Evolutionary conservation across 768 basidiomycete species (phyloP), one percentile per base, ranked within the genome.

Genomic region (Grammothele lineata): DNA sequence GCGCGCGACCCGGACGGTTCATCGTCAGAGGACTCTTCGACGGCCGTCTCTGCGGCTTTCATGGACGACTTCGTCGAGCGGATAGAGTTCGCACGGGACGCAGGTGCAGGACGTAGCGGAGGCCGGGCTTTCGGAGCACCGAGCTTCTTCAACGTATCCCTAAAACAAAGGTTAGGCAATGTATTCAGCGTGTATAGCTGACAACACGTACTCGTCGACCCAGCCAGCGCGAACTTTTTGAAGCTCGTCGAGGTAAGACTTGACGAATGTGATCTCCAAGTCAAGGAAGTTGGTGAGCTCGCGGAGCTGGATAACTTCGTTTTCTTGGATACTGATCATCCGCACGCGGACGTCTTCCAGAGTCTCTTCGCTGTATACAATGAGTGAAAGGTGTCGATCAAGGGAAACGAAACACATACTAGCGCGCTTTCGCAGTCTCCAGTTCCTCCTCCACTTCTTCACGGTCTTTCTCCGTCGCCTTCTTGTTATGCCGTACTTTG

Each of bases 401-500:
- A 12, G n/a, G 12, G 11, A 12, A 33, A 22, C 17, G n/a, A 41
- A 33, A 53, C 50, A 63, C 82, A 57, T 60, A 92, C 91, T 88
- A 92, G 59, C 90, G 81, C 37, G 81, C 67, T 51, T 79, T 79
- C 11, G 86, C 81, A 25, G 72, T 73, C 36, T 84, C 78, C 51
- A 88, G 67, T 57, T 95, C 93, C 22, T 91, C 87, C 53, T 94
- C 88, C 1, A 88, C 84, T 40, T 89, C 90, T 12, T 73, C 65
- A 38, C 65, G 76, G 26, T 92, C 77, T 57, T 78, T 77, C 43
- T 82, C 91, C 62, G 87, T 90, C 35, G 88, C 87, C 61, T 92
- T 92, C 71, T 93, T 96, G 50, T 72, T 69, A 42, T 62, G 71
- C 61, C 80, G 83, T 27, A 78, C 56, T 62, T 84, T 87, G 43